These are phyloP conservation scores for Aspergillus calidoustus DNA, from an alignment of 2,329 filamentous ascomycete genomes.

Conservation along the genomic window DNA sequence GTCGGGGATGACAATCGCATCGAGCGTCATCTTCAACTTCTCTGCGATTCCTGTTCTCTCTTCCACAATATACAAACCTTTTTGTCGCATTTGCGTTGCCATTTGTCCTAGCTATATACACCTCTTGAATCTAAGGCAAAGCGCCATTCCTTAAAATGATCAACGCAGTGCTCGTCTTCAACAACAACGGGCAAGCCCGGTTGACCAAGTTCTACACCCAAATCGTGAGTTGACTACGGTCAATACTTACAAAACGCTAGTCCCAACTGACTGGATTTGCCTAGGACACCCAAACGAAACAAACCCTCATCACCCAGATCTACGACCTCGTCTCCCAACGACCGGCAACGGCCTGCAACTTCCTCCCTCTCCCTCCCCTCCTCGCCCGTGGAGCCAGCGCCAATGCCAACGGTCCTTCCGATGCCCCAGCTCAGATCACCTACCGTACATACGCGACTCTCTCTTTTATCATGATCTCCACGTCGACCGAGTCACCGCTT, in stretches of 20 bases:
- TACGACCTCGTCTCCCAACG: conserved; percentile 94
- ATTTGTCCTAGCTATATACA: background rate
- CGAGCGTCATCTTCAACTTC: background rate
- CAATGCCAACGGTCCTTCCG: conserved; percentile 67
- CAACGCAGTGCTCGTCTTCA: conserved; percentile 98
- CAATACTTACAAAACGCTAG: background rate
- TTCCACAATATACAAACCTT: background rate
- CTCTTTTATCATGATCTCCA: conserved; percentile 98
- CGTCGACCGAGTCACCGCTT: conserved; percentile 92
- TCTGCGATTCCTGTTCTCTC: background rate
- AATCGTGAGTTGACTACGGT: conserved; percentile 63
- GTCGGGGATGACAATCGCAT: background rate
- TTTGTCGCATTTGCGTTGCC: background rate
- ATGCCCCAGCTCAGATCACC: conserved; percentile 91
- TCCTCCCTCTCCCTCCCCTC: conserved; percentile 78
- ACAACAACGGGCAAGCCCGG: conserved; percentile 94
- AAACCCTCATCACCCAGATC: conserved; percentile 95
- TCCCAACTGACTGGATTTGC: background rate
- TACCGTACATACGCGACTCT: conserved; percentile 98
- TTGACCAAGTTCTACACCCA: conserved; percentile 99
- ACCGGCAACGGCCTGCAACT: conserved; percentile 92
- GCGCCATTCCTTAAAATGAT: conserved; percentile 68
- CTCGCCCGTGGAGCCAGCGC: conserved; percentile 58
- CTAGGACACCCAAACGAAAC: conserved; percentile 95
- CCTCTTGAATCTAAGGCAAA: too few relatives aligned